Conservation (phyloP, 2,329 filamentous ascomycete genomes). For the Exophiala sp. region DNA sequence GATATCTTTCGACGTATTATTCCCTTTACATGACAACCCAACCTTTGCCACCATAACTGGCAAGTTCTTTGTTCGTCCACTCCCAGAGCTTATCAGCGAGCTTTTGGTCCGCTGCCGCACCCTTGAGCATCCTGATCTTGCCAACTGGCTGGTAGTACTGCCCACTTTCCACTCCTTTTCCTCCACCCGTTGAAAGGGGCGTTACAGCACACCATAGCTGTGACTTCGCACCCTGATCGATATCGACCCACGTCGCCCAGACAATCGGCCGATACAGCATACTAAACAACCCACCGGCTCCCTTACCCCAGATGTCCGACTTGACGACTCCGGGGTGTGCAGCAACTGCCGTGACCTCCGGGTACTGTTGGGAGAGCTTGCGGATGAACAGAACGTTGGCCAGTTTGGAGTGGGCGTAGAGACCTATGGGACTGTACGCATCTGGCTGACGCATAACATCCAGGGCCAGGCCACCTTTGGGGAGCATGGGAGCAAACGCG, state of each 20-base stretch:
- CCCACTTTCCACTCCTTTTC: conserved; percentile 33
- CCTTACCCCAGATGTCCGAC: conserved; percentile 6
- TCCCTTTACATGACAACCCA: no score
- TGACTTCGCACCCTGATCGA: conserved; percentile 37
- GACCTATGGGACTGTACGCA: conserved; percentile 15
- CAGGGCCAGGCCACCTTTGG: no score
- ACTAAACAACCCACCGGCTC: neutral
- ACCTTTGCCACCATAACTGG: no score
- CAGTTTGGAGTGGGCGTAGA: conserved; percentile 48
- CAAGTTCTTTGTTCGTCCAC: conserved; percentile 38
- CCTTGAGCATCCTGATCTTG: conserved; percentile 30
- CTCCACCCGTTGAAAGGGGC: no score
- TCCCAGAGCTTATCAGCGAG: conserved; percentile 39
- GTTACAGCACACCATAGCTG: conserved; percentile 41
- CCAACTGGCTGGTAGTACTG: conserved; percentile 42
- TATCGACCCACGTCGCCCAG: neutral
- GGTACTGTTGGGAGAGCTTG: conserved; percentile 41
- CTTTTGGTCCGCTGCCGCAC: conserved; percentile 32
- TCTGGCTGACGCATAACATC: conserved; percentile 5
- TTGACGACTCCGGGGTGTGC: conserved; percentile 39
- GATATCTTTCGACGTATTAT: no score
- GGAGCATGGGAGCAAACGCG: conserved; percentile 19
- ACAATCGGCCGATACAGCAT: conserved; percentile 2
- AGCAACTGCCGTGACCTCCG: conserved; percentile 41
- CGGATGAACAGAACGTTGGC: conserved; percentile 46